Percentiles rank a stretch among this genome's conserved stretches.
phyloP scores from a whole-genome alignment of 2,329 filamentous ascomycete species.

The Orbilia blumenaviensis region DNA sequence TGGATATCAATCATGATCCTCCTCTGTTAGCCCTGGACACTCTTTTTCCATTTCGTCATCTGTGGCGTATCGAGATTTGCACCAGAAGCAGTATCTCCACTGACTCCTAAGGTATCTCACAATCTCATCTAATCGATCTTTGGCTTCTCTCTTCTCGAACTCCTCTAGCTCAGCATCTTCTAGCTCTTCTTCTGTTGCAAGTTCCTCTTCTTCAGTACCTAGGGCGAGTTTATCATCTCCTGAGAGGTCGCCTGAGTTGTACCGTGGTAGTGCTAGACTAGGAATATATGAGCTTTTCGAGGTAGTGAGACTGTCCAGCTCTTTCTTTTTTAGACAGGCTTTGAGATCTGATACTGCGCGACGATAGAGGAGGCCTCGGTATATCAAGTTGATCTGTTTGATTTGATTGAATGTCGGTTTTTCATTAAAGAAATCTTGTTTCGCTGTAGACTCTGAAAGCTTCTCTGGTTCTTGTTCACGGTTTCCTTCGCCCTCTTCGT shows the following conservation, averaged over 20 bases:
- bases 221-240: slow-evolving; percentile 76
- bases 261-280: slow-evolving; percentile 68
- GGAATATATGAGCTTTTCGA: slow-evolving; percentile 60
- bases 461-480: slow-evolving; percentile 55
- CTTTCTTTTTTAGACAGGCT: slow-evolving; percentile 70
- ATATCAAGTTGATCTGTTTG: slow-evolving; percentile 78
- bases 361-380: slow-evolving; percentile 76
- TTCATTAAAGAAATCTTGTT: slow-evolving; percentile 30
- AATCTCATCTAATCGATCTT: slow-evolving; percentile 73
- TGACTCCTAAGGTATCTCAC: slow-evolving; percentile 75
- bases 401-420: slow-evolving; percentile 63
- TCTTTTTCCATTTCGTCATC: slow-evolving; percentile 76
- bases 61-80: slow-evolving; percentile 78
- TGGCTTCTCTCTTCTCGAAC: slow-evolving; percentile 75
- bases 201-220: slow-evolving; percentile 66
- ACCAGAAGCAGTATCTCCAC: slow-evolving; percentile 94
- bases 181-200: slow-evolving; percentile 71
- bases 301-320: slow-evolving; percentile 69
- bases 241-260: slow-evolving; percentile 75
- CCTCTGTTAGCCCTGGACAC: slow-evolving; percentile 91
- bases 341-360: slow-evolving; percentile 77
- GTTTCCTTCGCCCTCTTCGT: slow-evolving; percentile 51
- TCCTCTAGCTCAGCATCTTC: slow-evolving; percentile 82
- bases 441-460: slow-evolving; percentile 59
- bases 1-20: slow-evolving; percentile 62